These are phyloP conservation scores for Aspergillus sp. DNA, from an alignment of 2,329 filamentous ascomycete genomes.

Conservation along the genomic window DNA sequence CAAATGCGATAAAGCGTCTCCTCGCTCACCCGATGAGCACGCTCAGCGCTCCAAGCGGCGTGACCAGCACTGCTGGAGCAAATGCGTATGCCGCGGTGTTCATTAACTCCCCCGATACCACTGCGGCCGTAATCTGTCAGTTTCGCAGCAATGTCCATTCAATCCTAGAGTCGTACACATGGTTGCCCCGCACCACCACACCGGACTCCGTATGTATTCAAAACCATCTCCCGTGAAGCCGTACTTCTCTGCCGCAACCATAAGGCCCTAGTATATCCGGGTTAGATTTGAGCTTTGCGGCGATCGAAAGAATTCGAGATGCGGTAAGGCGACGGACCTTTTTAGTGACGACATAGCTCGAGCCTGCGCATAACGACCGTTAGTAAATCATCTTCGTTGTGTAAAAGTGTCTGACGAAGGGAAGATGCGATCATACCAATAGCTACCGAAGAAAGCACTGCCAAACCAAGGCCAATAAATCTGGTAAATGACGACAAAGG, in stretches of 20 bases:
- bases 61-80: slow-evolving; percentile 97
- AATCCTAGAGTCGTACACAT: slow-evolving; percentile 62
- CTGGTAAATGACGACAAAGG: slow-evolving; percentile 23
- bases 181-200: slow-evolving; percentile 95
- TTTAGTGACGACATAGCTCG: slow-evolving; percentile 98
- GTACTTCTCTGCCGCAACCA: slow-evolving; percentile 84
- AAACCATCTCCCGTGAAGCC: slow-evolving; percentile 97
- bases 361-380: slow-evolving; percentile 55
- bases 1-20: slow-evolving; percentile 3
- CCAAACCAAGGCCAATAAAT: slow-evolving; percentile 47
- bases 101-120: slow-evolving; percentile 89
- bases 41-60: slow-evolving; percentile 87
- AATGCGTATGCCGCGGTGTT: slow-evolving; percentile 99
- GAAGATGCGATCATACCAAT: slow-evolving; percentile 36
- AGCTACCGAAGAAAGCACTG: slow-evolving; percentile 47
- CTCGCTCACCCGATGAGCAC: slow-evolving; percentile 75
- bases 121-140: slow-evolving; percentile 45
- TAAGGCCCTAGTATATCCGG: slow-evolving; percentile 65
- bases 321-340: slow-evolving; percentile 62
- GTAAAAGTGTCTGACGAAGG: background rate
- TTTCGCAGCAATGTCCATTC: slow-evolving; percentile 11
- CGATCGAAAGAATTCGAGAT: slow-evolving; percentile 3
- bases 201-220: slow-evolving; percentile 87
- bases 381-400: slow-evolving; percentile 2
- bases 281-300: slow-evolving; percentile 20